A percentile compares a stretch with the other conserved stretches of the same genome.
Evolutionary conservation across 2,329 filamentous ascomycete species (phyloP).

Genomic region (Neocucurbitaria cava): DNA sequence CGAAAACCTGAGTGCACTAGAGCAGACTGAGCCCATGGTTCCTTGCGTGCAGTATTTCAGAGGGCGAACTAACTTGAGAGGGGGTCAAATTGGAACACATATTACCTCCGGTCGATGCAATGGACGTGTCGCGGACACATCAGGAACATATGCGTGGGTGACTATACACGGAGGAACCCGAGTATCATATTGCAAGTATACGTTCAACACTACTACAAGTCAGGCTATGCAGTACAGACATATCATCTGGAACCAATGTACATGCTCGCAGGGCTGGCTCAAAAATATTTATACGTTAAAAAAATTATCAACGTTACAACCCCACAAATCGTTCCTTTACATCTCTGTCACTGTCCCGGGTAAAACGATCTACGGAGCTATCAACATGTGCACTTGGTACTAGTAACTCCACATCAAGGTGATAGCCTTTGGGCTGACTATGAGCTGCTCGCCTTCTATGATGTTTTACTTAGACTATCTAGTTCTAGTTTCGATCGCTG

Average conservation of each 20-base stretch:
- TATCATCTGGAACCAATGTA: background rate
- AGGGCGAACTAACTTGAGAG: background rate
- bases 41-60: background rate
- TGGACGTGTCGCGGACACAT: slow-evolving; percentile 7
- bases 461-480: no score
- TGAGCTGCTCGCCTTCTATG: no score
- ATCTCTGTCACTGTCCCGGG: background rate
- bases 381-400: no score
- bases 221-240: background rate
- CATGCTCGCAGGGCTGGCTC: background rate
- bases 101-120: background rate
- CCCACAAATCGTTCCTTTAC: background rate
- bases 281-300: background rate
- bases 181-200: background rate
- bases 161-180: background rate
- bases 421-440: no score
- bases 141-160: background rate
- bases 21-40: background rate
- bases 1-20: background rate
- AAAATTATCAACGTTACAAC: background rate
- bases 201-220: background rate
- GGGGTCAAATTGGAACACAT: background rate
- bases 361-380: no score
- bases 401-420: no score
- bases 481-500: no score